Evolutionary conservation across 129 eudicot genomes (phyloP).

Genomic region (Centaurea solstitialis): DNA sequence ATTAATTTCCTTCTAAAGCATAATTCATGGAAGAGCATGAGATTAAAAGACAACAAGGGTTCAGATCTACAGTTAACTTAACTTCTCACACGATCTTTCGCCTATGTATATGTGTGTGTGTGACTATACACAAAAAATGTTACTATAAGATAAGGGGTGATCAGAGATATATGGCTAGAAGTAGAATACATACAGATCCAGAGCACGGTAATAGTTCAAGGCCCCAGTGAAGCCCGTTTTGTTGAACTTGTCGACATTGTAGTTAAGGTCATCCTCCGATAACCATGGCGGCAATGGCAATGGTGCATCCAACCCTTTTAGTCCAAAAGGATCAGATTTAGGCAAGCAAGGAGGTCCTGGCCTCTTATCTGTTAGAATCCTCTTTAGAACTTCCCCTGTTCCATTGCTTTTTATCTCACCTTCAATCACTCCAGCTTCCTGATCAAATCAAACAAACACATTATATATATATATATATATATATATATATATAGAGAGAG

Average conservation of each 20-base stretch:
- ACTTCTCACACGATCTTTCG: no score
- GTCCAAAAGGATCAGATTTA: constrained; percentile 62
- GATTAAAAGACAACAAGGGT: no score
- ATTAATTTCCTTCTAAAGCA: no score
- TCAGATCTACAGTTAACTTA: no score
- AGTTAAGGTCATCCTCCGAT: constrained; percentile 63
- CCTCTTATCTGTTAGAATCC: constrained; percentile 55
- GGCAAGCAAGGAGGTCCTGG: constrained; percentile 74
- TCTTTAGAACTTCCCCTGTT: constrained; percentile 63
- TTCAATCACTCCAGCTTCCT: constrained; percentile 85
- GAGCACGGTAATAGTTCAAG: constrained; percentile 73
- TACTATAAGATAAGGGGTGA: no score
- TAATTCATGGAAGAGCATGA: no score
- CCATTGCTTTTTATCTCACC: constrained; percentile 62
- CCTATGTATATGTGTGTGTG: no score
- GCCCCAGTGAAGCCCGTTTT: constrained; percentile 80
- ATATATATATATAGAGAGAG: no score
- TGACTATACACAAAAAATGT: no score
- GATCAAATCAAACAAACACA: background rate
- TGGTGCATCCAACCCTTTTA: constrained; percentile 16
- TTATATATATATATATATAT: no score
- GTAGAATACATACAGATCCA: constrained; percentile 52
- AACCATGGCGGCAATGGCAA: constrained; percentile 72
- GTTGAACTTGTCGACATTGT: constrained; percentile 48
- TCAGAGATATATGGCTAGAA: background rate